Conservation (phyloP, 164 flowering plant genomes). For the Platanus orientalis region DNA sequence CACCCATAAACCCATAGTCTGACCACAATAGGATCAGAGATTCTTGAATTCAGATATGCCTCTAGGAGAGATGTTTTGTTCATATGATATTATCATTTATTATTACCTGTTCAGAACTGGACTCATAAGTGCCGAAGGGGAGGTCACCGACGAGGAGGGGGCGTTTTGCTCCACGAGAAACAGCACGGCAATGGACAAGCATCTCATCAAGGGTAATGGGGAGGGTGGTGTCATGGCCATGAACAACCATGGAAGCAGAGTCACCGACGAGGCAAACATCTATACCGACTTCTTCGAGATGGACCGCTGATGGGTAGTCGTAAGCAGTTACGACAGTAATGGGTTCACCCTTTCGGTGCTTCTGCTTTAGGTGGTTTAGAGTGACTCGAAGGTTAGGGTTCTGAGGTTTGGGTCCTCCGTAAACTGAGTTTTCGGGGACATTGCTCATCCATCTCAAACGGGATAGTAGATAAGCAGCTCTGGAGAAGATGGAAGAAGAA, state of each 20-base stretch:
- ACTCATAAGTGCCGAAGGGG: conserved; percentile 86
- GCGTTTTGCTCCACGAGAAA: conserved; percentile 73
- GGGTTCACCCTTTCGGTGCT: conserved; percentile 54
- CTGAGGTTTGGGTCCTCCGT: conserved; percentile 85
- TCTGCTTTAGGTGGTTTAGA: conserved; percentile 51
- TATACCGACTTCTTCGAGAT: conserved; percentile 76
- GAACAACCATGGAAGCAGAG: conserved; percentile 96
- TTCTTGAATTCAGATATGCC: neutral
- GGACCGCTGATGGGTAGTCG: conserved; percentile 94
- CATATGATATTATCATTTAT: neutral
- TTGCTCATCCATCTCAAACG: conserved; percentile 58
- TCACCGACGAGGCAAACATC: conserved; percentile 90
- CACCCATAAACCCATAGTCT: conserved; percentile 11
- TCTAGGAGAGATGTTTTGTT: neutral
- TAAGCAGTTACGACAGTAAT: conserved; percentile 90
- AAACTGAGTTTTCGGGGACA: conserved; percentile 75
- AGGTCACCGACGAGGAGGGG: conserved; percentile 89
- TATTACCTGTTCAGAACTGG: conserved; percentile 61
- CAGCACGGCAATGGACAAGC: conserved; percentile 97
- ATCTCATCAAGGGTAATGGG: conserved; percentile 84
- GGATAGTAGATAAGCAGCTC: conserved; percentile 3
- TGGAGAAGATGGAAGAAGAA: conserved; percentile 5
- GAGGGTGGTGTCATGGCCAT: conserved; percentile 91
- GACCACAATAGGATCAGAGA: conserved; percentile 4
- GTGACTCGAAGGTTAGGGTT: conserved; percentile 60